phyloP scores from a whole-genome alignment of 164 flowering plant genomes.

The Vitis rupestris region DNA sequence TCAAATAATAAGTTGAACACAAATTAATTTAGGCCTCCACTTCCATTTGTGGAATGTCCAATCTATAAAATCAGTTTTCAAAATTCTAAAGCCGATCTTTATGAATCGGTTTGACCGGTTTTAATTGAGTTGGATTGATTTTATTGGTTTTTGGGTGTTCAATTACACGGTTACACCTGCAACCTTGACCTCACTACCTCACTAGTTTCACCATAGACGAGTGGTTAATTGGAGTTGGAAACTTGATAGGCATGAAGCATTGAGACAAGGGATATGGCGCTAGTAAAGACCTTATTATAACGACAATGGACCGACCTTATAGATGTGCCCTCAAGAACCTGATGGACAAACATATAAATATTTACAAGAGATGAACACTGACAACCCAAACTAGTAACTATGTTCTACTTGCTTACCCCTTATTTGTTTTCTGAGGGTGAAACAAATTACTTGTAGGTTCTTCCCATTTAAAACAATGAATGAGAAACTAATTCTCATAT shows the following conservation, averaged over 20 bases:
- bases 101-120: no score
- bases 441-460: neutral
- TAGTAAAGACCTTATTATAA: constrained; percentile 18
- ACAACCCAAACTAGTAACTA: constrained; percentile 6
- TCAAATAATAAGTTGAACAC: no score
- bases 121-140: no score
- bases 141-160: no score
- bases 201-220: no score
- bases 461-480: constrained; percentile 15
- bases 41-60: no score
- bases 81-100: no score
- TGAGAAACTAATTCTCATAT: constrained; percentile 3
- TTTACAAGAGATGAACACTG: constrained; percentile 25
- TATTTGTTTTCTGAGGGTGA: constrained; percentile 3
- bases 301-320: constrained; percentile 17
- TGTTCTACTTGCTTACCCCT: constrained; percentile 6
- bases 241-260: neutral
- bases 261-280: neutral
- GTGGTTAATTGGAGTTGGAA: no score
- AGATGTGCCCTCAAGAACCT: constrained; percentile 21
- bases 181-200: no score
- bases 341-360: constrained; percentile 7
- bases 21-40: no score
- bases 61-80: no score
- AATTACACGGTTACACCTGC: no score